Evolutionary conservation across 441 rosid species (phyloP), one percentile per base, ranked within the genome.

Genomic region (Gossypium aridum): DNA sequence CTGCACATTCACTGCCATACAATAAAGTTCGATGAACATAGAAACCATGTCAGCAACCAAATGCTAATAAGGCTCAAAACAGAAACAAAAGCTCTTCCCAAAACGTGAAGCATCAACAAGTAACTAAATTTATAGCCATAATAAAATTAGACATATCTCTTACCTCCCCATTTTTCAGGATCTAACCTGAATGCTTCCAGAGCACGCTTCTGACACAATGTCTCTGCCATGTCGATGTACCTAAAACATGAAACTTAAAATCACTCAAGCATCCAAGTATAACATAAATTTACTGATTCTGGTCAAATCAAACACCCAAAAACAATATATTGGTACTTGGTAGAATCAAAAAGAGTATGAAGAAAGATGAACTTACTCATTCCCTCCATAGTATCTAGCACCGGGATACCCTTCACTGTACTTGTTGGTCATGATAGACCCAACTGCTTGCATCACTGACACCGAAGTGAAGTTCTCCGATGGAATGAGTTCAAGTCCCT

Each of bases 401-500:
- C 98, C 97, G 9, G 97, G 98, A 79, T 93, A 93, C 62, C 98
- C 98, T 88, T 93, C 98, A 87, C 98, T 93, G 80, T 93, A 93
- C 80, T 93, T 93, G 85, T 93, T 93, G 76, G 98, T 93, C 98
- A 90, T 92, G 55, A 90, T 82, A 55, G 96, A 91, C n/a, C 92
- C 96, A 78, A 91, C 94, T 62, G 96, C 92, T 91, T 89, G 92
- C 96, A 93, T 91, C 73, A 93, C 97, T 1, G 98, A 91, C 19
- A 85, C 82, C 17, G 98, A 93, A n/a, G 98, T 93, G 87, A 93
- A 93, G 79, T 93, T 93, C 87, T 93, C 98, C 0, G 98, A 93
- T 47, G 98, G 98, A 57, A 93, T 93, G 65, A 93, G 96, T 72
- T 93, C 98, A 82, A 93, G 89, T 39, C 98, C 98, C 97, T 91